Evolutionary conservation across 192 early-diverging fungal genomes (phyloP), one percentile per base, ranked within the genome.

Genomic region (Podila verticillata): DNA sequence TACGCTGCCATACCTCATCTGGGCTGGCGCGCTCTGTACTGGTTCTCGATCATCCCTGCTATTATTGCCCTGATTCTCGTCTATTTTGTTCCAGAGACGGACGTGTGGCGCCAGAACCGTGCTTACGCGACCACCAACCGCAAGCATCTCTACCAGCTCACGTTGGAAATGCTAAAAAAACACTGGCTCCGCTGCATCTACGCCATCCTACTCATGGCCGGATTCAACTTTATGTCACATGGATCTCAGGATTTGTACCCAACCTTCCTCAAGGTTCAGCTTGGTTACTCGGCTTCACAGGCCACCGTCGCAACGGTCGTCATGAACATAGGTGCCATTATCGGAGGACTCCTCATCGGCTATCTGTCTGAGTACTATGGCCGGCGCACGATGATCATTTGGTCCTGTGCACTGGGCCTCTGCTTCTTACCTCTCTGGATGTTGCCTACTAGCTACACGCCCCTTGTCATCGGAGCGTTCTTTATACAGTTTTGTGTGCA

Each of bases 11-110:
- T 91, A 26, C 82, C 85, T 2, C 80, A 48, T 48, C 74, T 87
- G 12, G 86, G 87, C 35, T 94, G 93, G 93, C 86, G 93, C 10
- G 86, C 89, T 31, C 71, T 94, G 61, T 94, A 87, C 79, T 94
- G 89, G 89, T 84, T 91, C 32, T 86, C 90, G 19, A 82, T 87
- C 34, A 83, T 82, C 31, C 89, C 90, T 1, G 88, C 91, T 0
- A 69, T 89, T 9, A 68, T 93, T 28, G 89, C 88, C 2, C 75
- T 91, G 28, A 62, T 89, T 12, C 72, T 94, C 47, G 82, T 90
- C 49, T 85, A 87, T 51, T 89, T 87, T 62, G 85, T 93, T 5
- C 88, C 92, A 28, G 92, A 93, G 72, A 90, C 88, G 3, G 73
- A 88, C 30, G 82, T 71, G 17, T 91, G 86, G 82, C 70, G 82